Conservation (phyloP, 2,329 filamentous ascomycete species). For the Dothideomycetes sp. region DNA sequence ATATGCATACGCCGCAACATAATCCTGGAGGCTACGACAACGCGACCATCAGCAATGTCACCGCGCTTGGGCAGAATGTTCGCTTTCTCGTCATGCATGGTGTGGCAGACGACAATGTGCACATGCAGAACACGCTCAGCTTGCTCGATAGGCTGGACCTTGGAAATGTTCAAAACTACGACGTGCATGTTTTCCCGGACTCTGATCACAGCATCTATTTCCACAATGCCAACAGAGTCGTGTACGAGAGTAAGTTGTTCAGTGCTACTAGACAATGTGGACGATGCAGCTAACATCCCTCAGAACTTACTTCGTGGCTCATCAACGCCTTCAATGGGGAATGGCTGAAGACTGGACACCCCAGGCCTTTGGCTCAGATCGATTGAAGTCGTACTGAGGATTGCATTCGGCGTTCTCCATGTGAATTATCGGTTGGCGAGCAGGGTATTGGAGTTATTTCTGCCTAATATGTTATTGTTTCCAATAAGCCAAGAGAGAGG, state of each 20-base stretch:
- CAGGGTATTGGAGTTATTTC: too few relatives aligned
- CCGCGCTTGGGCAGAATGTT: constrained; percentile 62
- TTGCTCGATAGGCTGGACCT: constrained; percentile 80
- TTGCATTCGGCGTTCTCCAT: too few relatives aligned
- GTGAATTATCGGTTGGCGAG: too few relatives aligned
- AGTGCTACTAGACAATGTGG: background rate
- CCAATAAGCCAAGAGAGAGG: too few relatives aligned
- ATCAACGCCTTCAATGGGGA: constrained; percentile 97
- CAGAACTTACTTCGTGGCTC: constrained; percentile 79
- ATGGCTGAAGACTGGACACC: constrained; percentile 56
- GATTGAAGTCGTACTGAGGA: too few relatives aligned
- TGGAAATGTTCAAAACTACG: constrained; percentile 78
- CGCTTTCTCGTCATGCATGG: constrained; percentile 95
- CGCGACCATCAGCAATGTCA: constrained; percentile 62
- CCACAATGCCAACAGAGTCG: constrained; percentile 81
- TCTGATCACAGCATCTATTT: constrained; percentile 93
- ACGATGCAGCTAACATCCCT: constrained; percentile 9
- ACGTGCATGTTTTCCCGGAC: constrained; percentile 93
- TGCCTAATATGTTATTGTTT: too few relatives aligned
- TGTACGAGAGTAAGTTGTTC: constrained; percentile 72
- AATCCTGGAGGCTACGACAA: constrained; percentile 69
- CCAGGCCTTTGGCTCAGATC: constrained; percentile 31
- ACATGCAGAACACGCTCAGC: constrained; percentile 86
- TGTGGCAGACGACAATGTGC: constrained; percentile 93
- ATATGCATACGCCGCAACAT: constrained; percentile 88